Conservation (phyloP, 2,329 filamentous ascomycete genomes). For the Talaromyces islandicus region DNA sequence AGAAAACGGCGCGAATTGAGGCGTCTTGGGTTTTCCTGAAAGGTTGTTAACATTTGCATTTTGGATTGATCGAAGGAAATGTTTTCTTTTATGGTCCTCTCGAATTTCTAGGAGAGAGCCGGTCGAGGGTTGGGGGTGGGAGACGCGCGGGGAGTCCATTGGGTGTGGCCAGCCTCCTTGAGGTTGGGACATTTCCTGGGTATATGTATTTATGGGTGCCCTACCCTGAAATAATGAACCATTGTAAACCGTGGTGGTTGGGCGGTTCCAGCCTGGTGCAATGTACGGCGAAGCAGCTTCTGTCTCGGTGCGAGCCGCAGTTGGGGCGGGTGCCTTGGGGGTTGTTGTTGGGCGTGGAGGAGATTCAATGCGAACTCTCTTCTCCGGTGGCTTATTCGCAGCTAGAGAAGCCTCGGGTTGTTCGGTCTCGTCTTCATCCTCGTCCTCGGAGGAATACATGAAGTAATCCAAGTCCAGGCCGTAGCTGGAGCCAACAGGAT, state of each 20-base stretch:
- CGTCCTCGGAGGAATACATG: slow-evolving; percentile 17
- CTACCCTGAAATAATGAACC: slow-evolving; percentile 7
- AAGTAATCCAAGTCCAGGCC: slow-evolving; percentile 37
- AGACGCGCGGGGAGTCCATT: not conserved
- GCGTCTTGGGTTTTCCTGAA: not conserved
- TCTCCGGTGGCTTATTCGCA: slow-evolving; percentile 1
- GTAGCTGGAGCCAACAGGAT: slow-evolving; percentile 35
- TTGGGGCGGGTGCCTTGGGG: not conserved
- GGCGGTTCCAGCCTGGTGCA: slow-evolving; percentile 4
- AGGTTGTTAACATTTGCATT: not conserved
- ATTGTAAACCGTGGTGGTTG: slow-evolving; percentile 8
- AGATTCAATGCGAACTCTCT: slow-evolving; percentile 5
- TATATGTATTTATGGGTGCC: not conserved
- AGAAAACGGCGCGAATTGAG: not conserved
- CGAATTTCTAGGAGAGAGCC: not conserved
- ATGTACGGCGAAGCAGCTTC: not conserved
- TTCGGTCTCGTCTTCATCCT: slow-evolving; percentile 8
- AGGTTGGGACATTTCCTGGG: not conserved
- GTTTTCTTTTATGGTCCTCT: not conserved
- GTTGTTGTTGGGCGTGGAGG: not conserved
- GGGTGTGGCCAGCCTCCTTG: not conserved
- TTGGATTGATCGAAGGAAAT: not conserved
- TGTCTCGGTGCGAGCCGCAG: not conserved
- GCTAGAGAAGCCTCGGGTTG: slow-evolving; percentile 15
- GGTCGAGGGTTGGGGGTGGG: not conserved